Conservation (phyloP, 2,329 filamentous ascomycete species). For the Sclerotinia trifoliorum region DNA sequence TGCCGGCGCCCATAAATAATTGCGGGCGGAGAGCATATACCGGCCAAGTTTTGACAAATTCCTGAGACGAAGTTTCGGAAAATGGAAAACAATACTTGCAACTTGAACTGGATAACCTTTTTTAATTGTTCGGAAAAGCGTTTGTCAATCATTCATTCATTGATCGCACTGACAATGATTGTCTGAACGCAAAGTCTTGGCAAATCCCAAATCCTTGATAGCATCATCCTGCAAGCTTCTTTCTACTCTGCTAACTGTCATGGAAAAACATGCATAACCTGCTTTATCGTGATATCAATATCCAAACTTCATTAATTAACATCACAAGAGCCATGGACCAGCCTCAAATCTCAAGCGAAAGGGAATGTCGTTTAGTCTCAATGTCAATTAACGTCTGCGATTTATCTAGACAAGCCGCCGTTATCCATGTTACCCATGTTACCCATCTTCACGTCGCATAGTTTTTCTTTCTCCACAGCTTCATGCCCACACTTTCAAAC, state of each 20-base stretch:
- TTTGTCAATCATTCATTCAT: not conserved
- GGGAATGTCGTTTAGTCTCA: not conserved
- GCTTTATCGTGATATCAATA: not conserved
- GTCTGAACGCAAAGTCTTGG: slow-evolving; percentile 2
- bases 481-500: slow-evolving; percentile 8
- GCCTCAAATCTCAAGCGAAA: not conserved
- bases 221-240: not conserved
- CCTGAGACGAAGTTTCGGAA: not conserved
- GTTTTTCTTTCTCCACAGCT: not conserved
- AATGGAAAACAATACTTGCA: not conserved
- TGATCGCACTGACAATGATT: slow-evolving; percentile 3
- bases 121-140: not conserved
- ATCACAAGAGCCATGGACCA: not conserved
- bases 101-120: too few relatives aligned
- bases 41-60: not conserved
- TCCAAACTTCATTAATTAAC: too few relatives aligned
- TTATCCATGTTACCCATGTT: not conserved
- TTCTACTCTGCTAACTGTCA: not conserved
- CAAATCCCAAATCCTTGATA: not conserved
- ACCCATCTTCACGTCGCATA: not conserved
- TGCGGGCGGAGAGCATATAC: not conserved
- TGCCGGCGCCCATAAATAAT: too few relatives aligned
- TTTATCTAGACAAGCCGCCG: not conserved
- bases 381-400: not conserved
- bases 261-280: not conserved